A percentile compares a stretch with the other conserved stretches of the same genome.
phyloP scores from a whole-genome alignment of 2,329 filamentous ascomycete species.

The Raffaelea deltoideospora region DNA sequence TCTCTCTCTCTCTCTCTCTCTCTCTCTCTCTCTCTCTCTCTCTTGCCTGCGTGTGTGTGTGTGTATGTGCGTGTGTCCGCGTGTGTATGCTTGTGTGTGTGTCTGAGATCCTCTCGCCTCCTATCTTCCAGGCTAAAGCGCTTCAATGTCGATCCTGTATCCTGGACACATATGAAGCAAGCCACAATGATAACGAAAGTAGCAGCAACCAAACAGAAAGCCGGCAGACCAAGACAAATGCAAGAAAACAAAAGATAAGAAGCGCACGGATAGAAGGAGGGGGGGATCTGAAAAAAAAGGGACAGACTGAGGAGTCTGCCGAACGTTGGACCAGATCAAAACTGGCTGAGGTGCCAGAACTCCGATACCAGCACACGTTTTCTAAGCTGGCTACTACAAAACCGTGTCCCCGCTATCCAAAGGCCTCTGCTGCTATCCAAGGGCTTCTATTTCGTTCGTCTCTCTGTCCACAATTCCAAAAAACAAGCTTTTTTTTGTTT shows the following conservation, averaged over 20 bases:
- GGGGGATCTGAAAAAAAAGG: background rate
- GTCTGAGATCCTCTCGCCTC: background rate
- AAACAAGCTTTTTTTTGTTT: too few relatives aligned
- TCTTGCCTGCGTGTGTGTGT: too few relatives aligned
- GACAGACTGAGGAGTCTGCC: background rate
- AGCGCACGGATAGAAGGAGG: background rate
- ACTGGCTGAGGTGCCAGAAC: too few relatives aligned
- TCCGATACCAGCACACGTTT: too few relatives aligned
- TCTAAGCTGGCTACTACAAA: too few relatives aligned
- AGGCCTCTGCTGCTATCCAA: too few relatives aligned
- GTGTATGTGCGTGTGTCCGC: too few relatives aligned
- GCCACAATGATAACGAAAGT: background rate
- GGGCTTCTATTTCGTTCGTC: too few relatives aligned
- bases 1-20: background rate
- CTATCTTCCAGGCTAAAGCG: slow-evolving; percentile 5
- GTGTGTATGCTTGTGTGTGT: background rate
- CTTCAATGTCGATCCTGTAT: slow-evolving; percentile 8
- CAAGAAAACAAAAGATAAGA: background rate
- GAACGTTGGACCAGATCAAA: too few relatives aligned
- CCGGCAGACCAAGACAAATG: background rate
- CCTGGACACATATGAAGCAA: slow-evolving; percentile 12
- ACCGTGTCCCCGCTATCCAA: too few relatives aligned
- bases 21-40: background rate
- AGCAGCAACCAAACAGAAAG: background rate
- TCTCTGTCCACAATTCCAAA: too few relatives aligned